Conservation (phyloP, 1,284 basidiomycete species). For the Hemileia vastatrix region DNA sequence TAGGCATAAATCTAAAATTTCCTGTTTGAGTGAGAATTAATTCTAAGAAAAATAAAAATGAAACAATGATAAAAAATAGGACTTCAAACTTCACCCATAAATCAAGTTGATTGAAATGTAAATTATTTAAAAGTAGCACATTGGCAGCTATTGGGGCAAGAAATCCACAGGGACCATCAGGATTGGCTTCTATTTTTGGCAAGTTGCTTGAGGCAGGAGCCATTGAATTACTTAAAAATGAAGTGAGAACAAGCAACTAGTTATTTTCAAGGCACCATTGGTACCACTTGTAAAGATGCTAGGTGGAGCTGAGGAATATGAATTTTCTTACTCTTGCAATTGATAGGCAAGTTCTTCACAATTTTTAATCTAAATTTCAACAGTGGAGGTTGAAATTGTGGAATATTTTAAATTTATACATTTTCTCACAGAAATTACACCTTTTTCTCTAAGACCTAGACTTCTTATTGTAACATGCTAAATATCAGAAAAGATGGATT, state of each 20-base stretch:
- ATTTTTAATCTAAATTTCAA: constrained; percentile 56
- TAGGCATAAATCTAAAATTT: constrained; percentile 8
- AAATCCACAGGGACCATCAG: constrained; percentile 63
- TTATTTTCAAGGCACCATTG: constrained; percentile 72
- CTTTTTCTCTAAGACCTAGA: constrained; percentile 87
- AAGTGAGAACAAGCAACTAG: constrained; percentile 48
- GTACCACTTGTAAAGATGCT: constrained; percentile 81
- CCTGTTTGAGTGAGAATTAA: constrained; percentile 30
- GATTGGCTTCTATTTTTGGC: constrained; percentile 26
- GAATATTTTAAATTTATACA: constrained; percentile 51
- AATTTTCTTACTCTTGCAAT: constrained; percentile 68
- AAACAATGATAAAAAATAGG: constrained; percentile 21
- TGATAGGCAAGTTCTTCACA: constrained; percentile 74
- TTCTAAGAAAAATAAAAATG: constrained; percentile 42
- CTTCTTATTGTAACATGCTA: constrained; percentile 78
- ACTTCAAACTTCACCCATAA: too few relatives aligned
- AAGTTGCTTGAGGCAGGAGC: constrained; percentile 24
- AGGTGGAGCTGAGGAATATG: constrained; percentile 50
- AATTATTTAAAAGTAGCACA: constrained; percentile 72
- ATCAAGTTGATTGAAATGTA: constrained; percentile 80
- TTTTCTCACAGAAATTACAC: constrained; percentile 90
- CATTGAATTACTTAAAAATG: not conserved
- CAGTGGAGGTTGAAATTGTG: constrained; percentile 53
- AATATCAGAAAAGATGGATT: constrained; percentile 78
- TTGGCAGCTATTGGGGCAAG: constrained; percentile 84